These are phyloP conservation scores for Zalaria obscura DNA, from an alignment of 2,329 filamentous ascomycete genomes.

Conservation along the genomic window DNA sequence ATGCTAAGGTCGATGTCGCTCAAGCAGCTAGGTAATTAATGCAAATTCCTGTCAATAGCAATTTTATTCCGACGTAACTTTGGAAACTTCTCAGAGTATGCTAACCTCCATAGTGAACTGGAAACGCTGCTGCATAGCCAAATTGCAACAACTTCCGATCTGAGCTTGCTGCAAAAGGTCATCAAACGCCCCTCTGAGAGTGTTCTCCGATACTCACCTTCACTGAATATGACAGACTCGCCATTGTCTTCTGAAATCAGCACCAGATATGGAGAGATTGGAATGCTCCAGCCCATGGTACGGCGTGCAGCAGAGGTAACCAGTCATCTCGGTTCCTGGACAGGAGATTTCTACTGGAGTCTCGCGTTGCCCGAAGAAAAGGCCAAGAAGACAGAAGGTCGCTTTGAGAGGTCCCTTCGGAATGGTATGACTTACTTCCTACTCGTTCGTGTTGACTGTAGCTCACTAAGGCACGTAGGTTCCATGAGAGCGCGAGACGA, in stretches of 20 bases:
- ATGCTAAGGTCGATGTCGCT: constrained; percentile 61
- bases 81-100: neutral
- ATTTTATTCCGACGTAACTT: neutral
- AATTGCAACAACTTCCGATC: constrained; percentile 63
- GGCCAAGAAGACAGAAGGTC: constrained; percentile 44
- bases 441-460: too few species aligned
- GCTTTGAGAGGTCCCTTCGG: constrained; percentile 26
- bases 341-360: constrained; percentile 68
- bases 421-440: neutral
- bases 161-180: constrained; percentile 42
- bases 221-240: constrained; percentile 39
- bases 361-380: constrained; percentile 52
- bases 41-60: neutral
- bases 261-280: constrained; percentile 35
- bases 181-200: constrained; percentile 47
- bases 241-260: constrained; percentile 46
- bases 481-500: constrained; percentile 20
- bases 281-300: constrained; percentile 43
- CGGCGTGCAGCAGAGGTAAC: constrained; percentile 44
- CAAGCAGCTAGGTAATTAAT: constrained; percentile 43
- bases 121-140: constrained; percentile 66
- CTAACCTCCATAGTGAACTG: constrained; percentile 34
- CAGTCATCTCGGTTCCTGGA: constrained; percentile 66
- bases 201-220: constrained; percentile 39
- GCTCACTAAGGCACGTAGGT: too few species aligned